A percentile compares a stretch with the other conserved stretches of the same genome.
These are phyloP conservation scores for Cochlearia excelsa DNA, from an alignment of 345 rosid genomes.

Conservation along the genomic window DNA sequence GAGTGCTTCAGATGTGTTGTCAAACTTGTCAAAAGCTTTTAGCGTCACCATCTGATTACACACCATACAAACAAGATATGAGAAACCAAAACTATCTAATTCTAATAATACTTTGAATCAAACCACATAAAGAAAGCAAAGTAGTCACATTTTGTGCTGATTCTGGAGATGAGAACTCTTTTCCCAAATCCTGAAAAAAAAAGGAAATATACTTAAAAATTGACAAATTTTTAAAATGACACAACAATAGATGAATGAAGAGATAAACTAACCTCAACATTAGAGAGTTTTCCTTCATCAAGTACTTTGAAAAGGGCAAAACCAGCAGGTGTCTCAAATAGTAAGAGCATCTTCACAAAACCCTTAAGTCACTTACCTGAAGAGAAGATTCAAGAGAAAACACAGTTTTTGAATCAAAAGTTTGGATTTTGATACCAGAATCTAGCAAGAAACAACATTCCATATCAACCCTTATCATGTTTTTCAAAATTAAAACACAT, in stretches of 20 bases:
- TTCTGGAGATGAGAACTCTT: conserved; percentile 53
- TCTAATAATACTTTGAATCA: too few species aligned
- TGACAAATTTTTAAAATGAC: background rate
- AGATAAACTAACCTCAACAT: conserved; percentile 54
- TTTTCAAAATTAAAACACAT: background rate
- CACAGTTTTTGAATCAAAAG: too few species aligned
- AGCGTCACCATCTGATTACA: conserved; percentile 63
- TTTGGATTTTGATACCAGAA: background rate
- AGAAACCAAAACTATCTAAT: background rate
- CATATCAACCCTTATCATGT: background rate
- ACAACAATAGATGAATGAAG: background rate
- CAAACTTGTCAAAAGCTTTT: conserved; percentile 83
- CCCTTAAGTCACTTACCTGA: conserved; percentile 2
- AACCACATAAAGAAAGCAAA: background rate
- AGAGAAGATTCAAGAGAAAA: background rate
- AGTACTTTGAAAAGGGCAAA: conserved; percentile 66
- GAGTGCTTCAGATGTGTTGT: conserved; percentile 82
- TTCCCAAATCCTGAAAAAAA: conserved; percentile 54
- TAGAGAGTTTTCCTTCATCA: conserved; percentile 65
- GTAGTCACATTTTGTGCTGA: conserved; percentile 55
- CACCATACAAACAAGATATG: background rate
- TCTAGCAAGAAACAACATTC: background rate
- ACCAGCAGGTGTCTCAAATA: conserved; percentile 38
- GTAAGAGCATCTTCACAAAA: conserved; percentile 26
- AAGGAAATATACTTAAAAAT: background rate